phyloP scores from a whole-genome alignment of 192 early-diverging fungal species.

The Entophlyctis helioformis region DNA sequence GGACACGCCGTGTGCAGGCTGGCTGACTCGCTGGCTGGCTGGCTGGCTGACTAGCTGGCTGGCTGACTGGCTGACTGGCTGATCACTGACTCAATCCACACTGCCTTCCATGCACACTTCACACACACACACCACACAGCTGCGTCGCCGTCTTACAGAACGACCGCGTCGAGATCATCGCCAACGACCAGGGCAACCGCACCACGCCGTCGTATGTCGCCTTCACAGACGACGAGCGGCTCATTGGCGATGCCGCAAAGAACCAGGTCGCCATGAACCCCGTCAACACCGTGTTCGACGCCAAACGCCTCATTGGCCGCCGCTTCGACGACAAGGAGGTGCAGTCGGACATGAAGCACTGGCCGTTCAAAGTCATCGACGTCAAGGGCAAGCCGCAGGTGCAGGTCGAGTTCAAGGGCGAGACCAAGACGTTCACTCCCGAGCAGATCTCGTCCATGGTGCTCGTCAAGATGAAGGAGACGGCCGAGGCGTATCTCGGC shows the following conservation, averaged over 20 bases:
- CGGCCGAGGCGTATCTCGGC: conserved; percentile 76
- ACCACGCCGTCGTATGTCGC: conserved; percentile 96
- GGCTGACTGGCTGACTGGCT: too few species aligned
- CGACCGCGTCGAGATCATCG: too few species aligned
- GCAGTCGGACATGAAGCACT: conserved; percentile 98
- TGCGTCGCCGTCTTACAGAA: conserved; percentile 29
- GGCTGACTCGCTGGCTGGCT: conserved; percentile 62
- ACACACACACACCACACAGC: too few species aligned
- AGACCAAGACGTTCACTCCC: conserved; percentile 87
- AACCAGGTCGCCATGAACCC: conserved; percentile 94
- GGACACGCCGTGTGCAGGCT: conserved; percentile 76
- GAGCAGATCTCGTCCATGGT: conserved; percentile 91
- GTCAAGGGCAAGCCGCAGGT: conserved; percentile 79
- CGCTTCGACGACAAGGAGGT: conserved; percentile 84
- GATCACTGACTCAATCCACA: conserved; percentile 81
- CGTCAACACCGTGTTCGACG: conserved; percentile 95
- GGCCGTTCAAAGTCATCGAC: too few species aligned
- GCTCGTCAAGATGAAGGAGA: conserved; percentile 88
- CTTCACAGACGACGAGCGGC: conserved; percentile 94
- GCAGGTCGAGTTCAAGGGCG: conserved; percentile 85
- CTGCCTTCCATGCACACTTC: conserved; percentile 48
- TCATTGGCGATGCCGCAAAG: conserved; percentile 98
- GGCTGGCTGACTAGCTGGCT: too few species aligned
- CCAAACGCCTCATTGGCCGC: too few species aligned
- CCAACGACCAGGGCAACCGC: conserved; percentile 97